Evolutionary conservation across 805 yeast genomes (phyloP).

Genomic region (Candida ovalis): DNA sequence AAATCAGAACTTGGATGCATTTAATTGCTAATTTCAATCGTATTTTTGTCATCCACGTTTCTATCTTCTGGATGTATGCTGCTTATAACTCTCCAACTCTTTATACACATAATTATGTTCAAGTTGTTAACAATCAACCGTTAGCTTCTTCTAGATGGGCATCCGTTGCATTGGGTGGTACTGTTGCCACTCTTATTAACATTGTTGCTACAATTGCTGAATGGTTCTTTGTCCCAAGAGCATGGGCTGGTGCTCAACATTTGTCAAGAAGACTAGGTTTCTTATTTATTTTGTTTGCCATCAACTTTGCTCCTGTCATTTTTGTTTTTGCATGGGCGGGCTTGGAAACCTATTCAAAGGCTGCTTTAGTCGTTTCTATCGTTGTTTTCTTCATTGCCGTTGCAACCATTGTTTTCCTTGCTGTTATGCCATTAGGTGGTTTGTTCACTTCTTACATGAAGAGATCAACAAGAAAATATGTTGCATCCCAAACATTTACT

Average conservation of each 20-base stretch:
- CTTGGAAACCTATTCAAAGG: conserved; percentile 56
- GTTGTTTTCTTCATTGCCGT: conserved; percentile 88
- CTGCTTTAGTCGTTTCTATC: conserved; percentile 76
- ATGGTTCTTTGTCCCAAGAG: conserved; percentile 95
- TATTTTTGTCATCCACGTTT: conserved; percentile 93
- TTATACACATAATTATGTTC: conserved; percentile 83
- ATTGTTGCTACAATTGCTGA: conserved; percentile 84
- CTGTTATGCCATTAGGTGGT: conserved; percentile 96
- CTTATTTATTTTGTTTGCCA: conserved; percentile 56
- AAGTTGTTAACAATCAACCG: conserved; percentile 82
- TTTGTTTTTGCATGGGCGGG: conserved; percentile 83
- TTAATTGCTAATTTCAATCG: conserved; percentile 93
- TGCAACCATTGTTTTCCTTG: conserved; percentile 77
- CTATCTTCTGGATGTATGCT: conserved; percentile 90
- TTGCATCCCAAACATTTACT: conserved; percentile 93
- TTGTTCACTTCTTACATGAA: conserved; percentile 89
- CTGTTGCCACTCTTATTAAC: conserved; percentile 78
- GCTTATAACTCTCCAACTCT: conserved; percentile 90
- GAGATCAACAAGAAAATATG: conserved; percentile 79
- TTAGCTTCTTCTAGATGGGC: conserved; percentile 90
- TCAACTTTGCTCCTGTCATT: conserved; percentile 82
- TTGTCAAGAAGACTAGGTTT: conserved; percentile 83
- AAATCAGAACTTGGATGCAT: conserved; percentile 97
- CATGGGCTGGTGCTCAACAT: conserved; percentile 99
- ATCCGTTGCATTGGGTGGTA: conserved; percentile 87